phyloP scores from a whole-genome alignment of 2,329 filamentous ascomycete genomes.

The Aspergillus calidoustus region DNA sequence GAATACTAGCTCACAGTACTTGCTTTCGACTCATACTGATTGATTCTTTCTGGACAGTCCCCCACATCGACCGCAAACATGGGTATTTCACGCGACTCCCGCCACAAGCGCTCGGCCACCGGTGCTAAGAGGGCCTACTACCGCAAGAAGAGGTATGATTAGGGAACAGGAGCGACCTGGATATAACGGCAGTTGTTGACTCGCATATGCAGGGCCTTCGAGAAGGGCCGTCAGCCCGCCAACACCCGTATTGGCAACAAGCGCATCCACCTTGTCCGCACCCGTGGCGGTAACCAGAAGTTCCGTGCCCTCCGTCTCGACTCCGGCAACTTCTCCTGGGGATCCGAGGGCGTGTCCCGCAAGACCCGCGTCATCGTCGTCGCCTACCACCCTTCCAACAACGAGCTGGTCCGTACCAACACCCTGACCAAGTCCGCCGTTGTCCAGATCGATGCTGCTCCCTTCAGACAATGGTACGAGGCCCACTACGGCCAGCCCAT shows the following conservation, averaged over 20 bases:
- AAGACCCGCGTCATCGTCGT: slow-evolving; percentile 99
- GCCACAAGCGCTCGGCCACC: slow-evolving; percentile 99
- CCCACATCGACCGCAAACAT: slow-evolving; percentile 76
- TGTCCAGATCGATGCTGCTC: slow-evolving; percentile 97
- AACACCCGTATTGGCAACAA: slow-evolving; percentile 99
- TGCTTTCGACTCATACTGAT: slow-evolving; percentile 10
- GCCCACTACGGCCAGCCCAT: slow-evolving; percentile 94
- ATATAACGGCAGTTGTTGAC: neutral
- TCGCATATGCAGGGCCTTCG: slow-evolving; percentile 87
- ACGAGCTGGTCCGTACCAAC: slow-evolving; percentile 99
- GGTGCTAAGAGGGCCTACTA: slow-evolving; percentile 97
- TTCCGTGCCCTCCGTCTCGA: slow-evolving; percentile 99
- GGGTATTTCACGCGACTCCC: slow-evolving; percentile 99
- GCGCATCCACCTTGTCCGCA: slow-evolving; percentile 95
- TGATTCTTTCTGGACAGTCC: slow-evolving; percentile 37
- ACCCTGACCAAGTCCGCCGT: slow-evolving; percentile 99
- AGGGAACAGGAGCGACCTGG: neutral
- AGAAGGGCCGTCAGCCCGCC: slow-evolving; percentile 98
- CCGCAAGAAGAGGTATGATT: slow-evolving; percentile 64
- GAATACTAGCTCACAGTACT: slow-evolving; percentile 8
- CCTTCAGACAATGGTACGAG: slow-evolving; percentile 99
- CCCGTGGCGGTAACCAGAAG: slow-evolving; percentile 98
- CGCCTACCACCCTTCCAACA: slow-evolving; percentile 99
- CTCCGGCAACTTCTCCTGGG: slow-evolving; percentile 99
- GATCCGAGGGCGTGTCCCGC: slow-evolving; percentile 95